Evolutionary conservation across 257 asterid species (phyloP).

Genomic region (Solanum lycopersicoides): DNA sequence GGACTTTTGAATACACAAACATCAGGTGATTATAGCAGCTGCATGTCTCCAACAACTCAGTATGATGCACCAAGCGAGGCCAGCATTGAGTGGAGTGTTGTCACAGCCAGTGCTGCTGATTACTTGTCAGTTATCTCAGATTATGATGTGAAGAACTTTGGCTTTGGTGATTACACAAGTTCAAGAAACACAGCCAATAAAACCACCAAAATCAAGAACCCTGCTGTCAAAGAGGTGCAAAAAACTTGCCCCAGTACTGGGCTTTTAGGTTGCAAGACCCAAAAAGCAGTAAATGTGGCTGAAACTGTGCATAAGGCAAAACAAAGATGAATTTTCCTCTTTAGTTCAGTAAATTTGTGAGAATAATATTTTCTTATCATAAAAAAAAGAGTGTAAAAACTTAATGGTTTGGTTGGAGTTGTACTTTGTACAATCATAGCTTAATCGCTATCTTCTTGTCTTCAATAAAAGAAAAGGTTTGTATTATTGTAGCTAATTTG

Average conservation of each 20-base stretch:
- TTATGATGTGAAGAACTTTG: slow-evolving; percentile 22
- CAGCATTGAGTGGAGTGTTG: slow-evolving; percentile 76
- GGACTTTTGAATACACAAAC: neutral
- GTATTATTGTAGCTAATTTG: neutral
- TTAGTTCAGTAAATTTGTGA: neutral
- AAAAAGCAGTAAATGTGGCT: slow-evolving; percentile 46
- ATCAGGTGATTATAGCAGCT: slow-evolving; percentile 19
- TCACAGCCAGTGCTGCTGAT: slow-evolving; percentile 71
- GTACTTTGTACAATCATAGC: neutral
- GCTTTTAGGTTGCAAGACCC: slow-evolving; percentile 57
- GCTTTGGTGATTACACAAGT: slow-evolving; percentile 12
- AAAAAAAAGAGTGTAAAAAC: neutral
- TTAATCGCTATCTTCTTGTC: neutral
- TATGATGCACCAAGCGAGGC: slow-evolving; percentile 78
- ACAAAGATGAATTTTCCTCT: neutral
- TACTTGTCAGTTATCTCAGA: slow-evolving; percentile 40
- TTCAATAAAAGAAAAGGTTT: neutral
- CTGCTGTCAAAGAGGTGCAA: slow-evolving; percentile 7
- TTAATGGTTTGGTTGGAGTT: neutral
- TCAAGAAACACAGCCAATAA: neutral
- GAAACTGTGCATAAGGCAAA: slow-evolving; percentile 17
- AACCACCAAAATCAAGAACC: neutral
- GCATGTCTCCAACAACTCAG: slow-evolving; percentile 40
- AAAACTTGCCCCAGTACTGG: slow-evolving; percentile 21
- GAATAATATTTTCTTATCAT: neutral